These are phyloP conservation scores for Geum urbanum DNA, from an alignment of 306 rosid species.

Conservation along the genomic window DNA sequence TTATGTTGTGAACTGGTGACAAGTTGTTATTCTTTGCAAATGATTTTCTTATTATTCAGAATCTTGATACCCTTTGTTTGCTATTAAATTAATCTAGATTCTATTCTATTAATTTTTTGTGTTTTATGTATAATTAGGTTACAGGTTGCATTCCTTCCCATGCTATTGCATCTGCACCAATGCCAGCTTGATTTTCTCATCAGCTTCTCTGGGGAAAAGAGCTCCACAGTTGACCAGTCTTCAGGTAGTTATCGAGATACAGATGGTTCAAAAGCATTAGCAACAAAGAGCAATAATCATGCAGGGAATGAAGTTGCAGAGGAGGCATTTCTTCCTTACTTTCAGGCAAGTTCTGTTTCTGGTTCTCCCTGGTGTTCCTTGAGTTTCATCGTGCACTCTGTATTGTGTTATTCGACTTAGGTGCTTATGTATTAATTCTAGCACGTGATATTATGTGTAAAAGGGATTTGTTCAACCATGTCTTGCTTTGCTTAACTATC, in stretches of 20 bases:
- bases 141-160: constrained; percentile 61
- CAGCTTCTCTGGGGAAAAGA: constrained; percentile 64
- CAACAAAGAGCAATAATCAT: constrained; percentile 30
- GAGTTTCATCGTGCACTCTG: too few species aligned
- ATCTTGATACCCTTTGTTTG: not conserved
- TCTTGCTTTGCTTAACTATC: not conserved
- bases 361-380: too few species aligned
- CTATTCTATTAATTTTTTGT: too few species aligned
- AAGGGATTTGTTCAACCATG: not conserved
- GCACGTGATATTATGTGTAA: not conserved
- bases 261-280: constrained; percentile 51
- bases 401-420: not conserved
- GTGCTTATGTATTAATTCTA: constrained; percentile 3
- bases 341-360: constrained; percentile 64
- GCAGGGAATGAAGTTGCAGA: constrained; percentile 41
- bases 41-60: not conserved
- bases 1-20: not conserved
- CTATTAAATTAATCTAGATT: too few species aligned
- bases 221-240: constrained; percentile 45
- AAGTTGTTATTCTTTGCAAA: not conserved
- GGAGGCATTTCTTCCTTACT: constrained; percentile 95
- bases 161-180: constrained; percentile 76
- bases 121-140: constrained; percentile 39
- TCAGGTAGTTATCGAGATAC: constrained; percentile 44
- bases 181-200: constrained; percentile 80